Evolutionary conservation across 345 rosid species (phyloP), one percentile per base, ranked within the genome.

Genomic region (Eucalyptus victrix): DNA sequence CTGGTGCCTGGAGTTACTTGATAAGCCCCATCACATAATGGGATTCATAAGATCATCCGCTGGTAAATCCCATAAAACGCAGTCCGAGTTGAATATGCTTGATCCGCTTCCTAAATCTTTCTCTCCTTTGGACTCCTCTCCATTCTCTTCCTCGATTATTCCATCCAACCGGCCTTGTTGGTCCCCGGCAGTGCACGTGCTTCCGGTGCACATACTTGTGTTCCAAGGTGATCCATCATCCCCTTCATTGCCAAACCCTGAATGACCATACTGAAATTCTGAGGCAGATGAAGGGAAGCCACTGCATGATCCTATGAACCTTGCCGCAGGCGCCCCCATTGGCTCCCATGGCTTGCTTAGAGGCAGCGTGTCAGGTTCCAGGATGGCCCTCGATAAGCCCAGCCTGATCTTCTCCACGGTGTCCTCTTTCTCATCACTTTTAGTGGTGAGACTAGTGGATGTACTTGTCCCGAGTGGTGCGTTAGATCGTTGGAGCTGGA

Each of bases 1-100:
- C 47, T 21, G 44, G 47, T 21, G 30, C 85, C 47, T 76, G 85
- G 47, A 12, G 85, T 76, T 76, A 40, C 85, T 45, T 80, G 81
- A 49, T 86, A 47, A 81, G 60, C 56, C 40, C 89, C 69, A 85
- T 91, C 91, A 95, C 87, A 94, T 94, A 32, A 94, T 94, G 87
- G 95, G 95, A 92, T 95, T 95, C 89, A 96, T 94, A 49, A 97
- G 92, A 92, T 96, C 97, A 87, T 96, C 97, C 5, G 98, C 94
- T 51, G 96, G 95, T 90, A 98, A 92, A 90, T 96, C 97, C 99
- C 99, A 97, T 87, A 98, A 90, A 86, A 95, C 97, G 89, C 96
- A 96, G 51, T 97, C 98, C 60, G 96, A 92, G 90, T 90, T 94
- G 93, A 97, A 97, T 90, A 94, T 91, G 92, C 92, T 89, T 30